A percentile compares a stretch with the other conserved stretches of the same genome.
Evolutionary conservation across 2,329 filamentous ascomycete genomes (phyloP).

Genomic region (Diaporthe australafricana): DNA sequence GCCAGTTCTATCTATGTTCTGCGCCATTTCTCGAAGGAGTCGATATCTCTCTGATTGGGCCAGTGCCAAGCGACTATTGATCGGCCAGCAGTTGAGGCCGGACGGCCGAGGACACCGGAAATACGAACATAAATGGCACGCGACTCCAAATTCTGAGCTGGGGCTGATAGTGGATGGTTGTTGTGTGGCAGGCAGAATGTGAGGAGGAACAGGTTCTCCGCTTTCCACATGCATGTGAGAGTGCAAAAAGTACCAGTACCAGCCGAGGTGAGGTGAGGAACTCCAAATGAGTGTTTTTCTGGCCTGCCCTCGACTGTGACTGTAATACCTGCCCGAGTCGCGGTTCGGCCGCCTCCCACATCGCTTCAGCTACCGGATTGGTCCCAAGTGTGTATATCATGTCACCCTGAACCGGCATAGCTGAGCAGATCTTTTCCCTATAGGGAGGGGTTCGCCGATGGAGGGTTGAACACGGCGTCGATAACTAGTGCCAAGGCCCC

Average conservation of each 20-base stretch:
- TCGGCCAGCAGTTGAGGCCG: neutral
- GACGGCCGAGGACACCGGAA: conserved; percentile 9
- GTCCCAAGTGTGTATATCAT: conserved; percentile 15
- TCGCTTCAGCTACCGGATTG: conserved; percentile 27
- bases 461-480: neutral
- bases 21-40: neutral
- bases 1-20: neutral
- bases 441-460: conserved; percentile 3
- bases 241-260: neutral
- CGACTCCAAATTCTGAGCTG: conserved; percentile 6
- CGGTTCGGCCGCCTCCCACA: conserved; percentile 11
- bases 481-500: conserved; percentile 10
- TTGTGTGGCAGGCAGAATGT: neutral
- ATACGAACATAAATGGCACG: conserved; percentile 11
- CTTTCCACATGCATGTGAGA: conserved; percentile 22
- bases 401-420: conserved; percentile 10
- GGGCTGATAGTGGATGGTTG: neutral
- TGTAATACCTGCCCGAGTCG: conserved; percentile 7
- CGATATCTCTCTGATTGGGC: neutral
- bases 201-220: neutral
- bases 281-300: conserved; percentile 14
- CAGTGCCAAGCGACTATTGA: conserved; percentile 15
- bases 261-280: conserved; percentile 20
- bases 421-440: neutral
- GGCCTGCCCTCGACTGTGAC: conserved; percentile 9